Evolutionary conservation across 805 yeast genomes (phyloP).

Genomic region (Teunomyces funiuensis): DNA sequence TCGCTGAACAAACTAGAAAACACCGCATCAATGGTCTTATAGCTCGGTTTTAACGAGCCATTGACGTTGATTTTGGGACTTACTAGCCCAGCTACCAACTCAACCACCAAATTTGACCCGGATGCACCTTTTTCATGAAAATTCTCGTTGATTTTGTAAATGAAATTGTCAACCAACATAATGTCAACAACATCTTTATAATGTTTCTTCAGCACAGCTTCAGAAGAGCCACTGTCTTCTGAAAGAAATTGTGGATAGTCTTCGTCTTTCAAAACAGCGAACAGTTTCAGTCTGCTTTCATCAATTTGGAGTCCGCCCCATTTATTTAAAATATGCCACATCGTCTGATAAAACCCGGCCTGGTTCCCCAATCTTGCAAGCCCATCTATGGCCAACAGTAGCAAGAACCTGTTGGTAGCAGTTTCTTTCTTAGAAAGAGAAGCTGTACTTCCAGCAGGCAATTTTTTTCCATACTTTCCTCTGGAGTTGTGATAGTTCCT

Average conservation of each 20-base stretch:
- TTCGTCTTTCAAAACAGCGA: not conserved
- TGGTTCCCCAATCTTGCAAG: conserved; percentile 30
- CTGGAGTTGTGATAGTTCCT: conserved; percentile 16
- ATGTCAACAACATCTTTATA: conserved; percentile 23
- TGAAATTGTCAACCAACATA: conserved; percentile 32
- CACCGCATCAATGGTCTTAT: conserved; percentile 28
- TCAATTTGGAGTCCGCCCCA: conserved; percentile 35
- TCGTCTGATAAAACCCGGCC: conserved; percentile 27
- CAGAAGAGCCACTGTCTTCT: not conserved
- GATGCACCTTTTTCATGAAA: conserved; percentile 13
- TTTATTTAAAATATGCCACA: conserved; percentile 33
- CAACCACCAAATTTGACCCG: conserved; percentile 22
- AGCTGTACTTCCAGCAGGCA: conserved; percentile 8
- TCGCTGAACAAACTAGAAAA: conserved; percentile 30
- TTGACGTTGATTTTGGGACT: conserved; percentile 17
- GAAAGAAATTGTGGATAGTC: conserved; percentile 2
- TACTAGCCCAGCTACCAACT: conserved; percentile 25
- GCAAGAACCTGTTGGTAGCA: conserved; percentile 31
- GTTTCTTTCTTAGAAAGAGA: conserved; percentile 10
- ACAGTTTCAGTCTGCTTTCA: conserved; percentile 4
- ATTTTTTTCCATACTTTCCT: conserved; percentile 21
- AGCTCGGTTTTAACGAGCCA: conserved; percentile 20
- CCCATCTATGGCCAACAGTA: conserved; percentile 31
- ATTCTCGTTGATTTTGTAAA: conserved; percentile 31
- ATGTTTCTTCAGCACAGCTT: not conserved